Conservation (phyloP, 192 early-diverging fungal genomes). For the Umbelopsis sp. region DNA sequence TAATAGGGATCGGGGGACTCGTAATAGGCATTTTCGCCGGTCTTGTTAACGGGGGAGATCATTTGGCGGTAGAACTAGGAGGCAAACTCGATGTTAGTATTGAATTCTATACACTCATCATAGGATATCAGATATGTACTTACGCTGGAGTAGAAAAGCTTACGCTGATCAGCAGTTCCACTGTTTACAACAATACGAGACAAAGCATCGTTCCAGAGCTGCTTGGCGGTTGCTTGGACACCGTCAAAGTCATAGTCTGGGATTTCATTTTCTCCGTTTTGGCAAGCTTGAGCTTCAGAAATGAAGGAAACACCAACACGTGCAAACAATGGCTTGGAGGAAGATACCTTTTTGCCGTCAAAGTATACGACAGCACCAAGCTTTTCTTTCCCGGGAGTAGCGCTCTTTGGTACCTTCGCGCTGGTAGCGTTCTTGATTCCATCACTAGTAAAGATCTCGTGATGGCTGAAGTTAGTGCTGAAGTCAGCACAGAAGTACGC, state of each 20-base stretch:
- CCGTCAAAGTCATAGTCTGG: not conserved
- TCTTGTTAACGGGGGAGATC: constrained; percentile 38
- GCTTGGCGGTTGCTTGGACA: not conserved
- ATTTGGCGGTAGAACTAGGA: constrained; percentile 37
- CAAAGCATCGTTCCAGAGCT: constrained; percentile 17
- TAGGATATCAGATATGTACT: not conserved
- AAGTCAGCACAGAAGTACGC: constrained; percentile 25
- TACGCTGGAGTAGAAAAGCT: constrained; percentile 4
- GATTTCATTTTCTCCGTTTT: constrained; percentile 29
- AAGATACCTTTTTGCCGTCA: not conserved
- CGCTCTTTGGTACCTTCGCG: not conserved
- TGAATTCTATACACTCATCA: not conserved
- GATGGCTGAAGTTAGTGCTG: constrained; percentile 22
- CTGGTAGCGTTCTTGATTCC: not conserved
- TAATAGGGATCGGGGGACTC: constrained; percentile 19
- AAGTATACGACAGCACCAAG: constrained; percentile 8
- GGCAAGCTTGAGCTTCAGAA: constrained; percentile 33
- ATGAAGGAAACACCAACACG: constrained; percentile 38
- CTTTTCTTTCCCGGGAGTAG: too few relatives aligned
- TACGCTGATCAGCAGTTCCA: not conserved
- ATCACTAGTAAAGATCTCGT: constrained; percentile 23
- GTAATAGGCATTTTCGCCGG: constrained; percentile 37
- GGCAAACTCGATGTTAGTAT: not conserved
- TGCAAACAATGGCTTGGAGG: constrained; percentile 13
- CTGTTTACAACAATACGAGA: constrained; percentile 3